Percentiles rank a stretch among this genome's conserved stretches.
Conservation (phyloP, 2,329 filamentous ascomycete species). For the Claviceps purpurea region DNA sequence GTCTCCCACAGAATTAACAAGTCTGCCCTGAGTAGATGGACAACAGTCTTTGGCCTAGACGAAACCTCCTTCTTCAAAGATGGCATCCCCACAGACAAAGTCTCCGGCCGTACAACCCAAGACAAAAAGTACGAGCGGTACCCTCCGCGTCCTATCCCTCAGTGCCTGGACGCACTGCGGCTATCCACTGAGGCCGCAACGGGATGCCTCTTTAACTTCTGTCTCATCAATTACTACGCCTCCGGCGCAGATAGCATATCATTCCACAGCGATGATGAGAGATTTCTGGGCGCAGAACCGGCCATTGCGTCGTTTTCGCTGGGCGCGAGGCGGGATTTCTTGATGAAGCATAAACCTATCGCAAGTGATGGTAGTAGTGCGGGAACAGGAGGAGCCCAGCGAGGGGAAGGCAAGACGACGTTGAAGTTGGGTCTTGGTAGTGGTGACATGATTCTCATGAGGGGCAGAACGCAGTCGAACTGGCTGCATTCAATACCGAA, state of each 20-base stretch:
- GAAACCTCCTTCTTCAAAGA: conserved; percentile 48
- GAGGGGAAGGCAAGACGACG: conserved; percentile 23
- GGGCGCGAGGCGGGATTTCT: conserved; percentile 59
- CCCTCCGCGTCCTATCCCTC: conserved; percentile 54
- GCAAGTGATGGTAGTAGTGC: conserved; percentile 8
- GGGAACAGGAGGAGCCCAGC: conserved; percentile 11
- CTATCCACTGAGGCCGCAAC: conserved; percentile 51
- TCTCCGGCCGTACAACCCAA: conserved; percentile 22
- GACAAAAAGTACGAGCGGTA: conserved; percentile 43
- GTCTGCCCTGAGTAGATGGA: conserved; percentile 22
- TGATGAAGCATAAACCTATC: conserved; percentile 64
- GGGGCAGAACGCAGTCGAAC: conserved; percentile 56
- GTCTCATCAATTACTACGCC: conserved; percentile 75
- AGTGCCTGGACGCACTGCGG: conserved; percentile 53
- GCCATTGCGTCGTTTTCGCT: conserved; percentile 64
- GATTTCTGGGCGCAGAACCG: conserved; percentile 56
- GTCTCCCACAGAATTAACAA: no score
- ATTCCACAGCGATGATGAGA: conserved; percentile 70
- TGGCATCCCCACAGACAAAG: conserved; percentile 31
- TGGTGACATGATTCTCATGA: conserved; percentile 73
- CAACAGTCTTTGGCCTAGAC: conserved; percentile 44
- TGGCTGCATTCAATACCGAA: conserved; percentile 75
- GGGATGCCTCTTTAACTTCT: conserved; percentile 61
- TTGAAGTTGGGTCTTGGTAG: conserved; percentile 42
- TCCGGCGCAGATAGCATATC: conserved; percentile 62